Base-by-base conservation (phyloP, 2,329 filamentous ascomycete genomes). In the Diaporthe vaccinii region DNA sequence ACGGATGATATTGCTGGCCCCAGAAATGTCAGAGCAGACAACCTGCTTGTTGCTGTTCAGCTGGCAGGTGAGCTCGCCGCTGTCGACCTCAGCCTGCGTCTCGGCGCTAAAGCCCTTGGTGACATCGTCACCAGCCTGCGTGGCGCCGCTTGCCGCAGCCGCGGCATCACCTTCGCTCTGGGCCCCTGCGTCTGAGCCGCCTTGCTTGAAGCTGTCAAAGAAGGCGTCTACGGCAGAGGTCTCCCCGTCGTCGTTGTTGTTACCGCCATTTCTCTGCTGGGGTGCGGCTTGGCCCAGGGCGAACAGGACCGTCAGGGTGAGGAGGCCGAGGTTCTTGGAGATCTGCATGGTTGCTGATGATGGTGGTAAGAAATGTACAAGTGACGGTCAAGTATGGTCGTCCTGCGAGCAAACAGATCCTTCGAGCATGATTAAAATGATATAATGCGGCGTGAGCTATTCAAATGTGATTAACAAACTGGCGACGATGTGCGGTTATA, bases 261-360 rank as follows among this genome's bases (percentile, higher is more conserved):
- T 61, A 3, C 14, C 14, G 14, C 58, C n/a, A 5, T 41, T 61
- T n/a, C 14, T 41, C 20, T 61, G 12, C n/a, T 61, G 36, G 31
- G 58, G 58, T 41, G 15, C n/a, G n/a, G 36, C 36, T n/a, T 28
- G 36, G 36, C 58, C 34, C 20, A 61, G 36, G 22, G 58, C 34
- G 22, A 41, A 41, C 12, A 61, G n/a, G 22, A 28, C 22, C 58
- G 34, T 39, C 22, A 25, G 36, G 22, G 58, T 61, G 22, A 61
- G 58, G 58, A 41, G 58, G 58, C 22, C 15, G 36, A 28, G 14
- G n/a, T 61, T 61, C 58, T 61, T 61, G n/a, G n/a, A 61, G 36
- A 41, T 22, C 36, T 41, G 36, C 58, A 41, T 41, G 36, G 14
- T 41, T 15, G 7, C 2, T 61, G 10, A 25, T 28, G 14, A 12